Evolutionary conservation across 2,329 filamentous ascomycete species (phyloP).

Genomic region (Fusarium temperatum): DNA sequence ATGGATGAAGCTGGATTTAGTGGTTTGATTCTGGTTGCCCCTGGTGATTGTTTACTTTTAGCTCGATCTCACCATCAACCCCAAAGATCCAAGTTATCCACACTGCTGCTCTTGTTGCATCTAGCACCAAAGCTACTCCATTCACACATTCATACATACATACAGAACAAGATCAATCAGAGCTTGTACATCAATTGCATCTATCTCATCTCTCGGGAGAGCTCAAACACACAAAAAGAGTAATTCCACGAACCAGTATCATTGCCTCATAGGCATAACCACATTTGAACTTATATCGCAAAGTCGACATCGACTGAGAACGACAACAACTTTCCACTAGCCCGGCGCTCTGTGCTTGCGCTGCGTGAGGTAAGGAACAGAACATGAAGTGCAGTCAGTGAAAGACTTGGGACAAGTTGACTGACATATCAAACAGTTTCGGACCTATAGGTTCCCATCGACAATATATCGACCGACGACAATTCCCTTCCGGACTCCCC

Average conservation of each 20-base stretch:
- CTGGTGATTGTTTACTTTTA: constrained; percentile 24
- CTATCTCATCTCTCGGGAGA: constrained; percentile 18
- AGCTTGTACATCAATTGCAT: constrained; percentile 17
- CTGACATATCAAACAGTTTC: constrained; percentile 48
- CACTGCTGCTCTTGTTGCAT: constrained; percentile 33
- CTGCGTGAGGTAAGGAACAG: constrained; percentile 75
- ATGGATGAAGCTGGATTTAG: constrained; percentile 19
- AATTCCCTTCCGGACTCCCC: constrained; percentile 71
- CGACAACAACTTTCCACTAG: constrained; percentile 56
- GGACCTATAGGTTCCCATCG: constrained; percentile 60
- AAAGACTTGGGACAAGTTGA: background rate
- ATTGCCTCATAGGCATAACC: constrained; percentile 46
- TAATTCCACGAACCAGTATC: constrained; percentile 26
- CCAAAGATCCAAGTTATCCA: constrained; percentile 31
- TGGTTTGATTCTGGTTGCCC: constrained; percentile 15
- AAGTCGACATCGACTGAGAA: constrained; percentile 61
- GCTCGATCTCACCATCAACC: constrained; percentile 21
- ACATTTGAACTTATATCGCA: constrained; percentile 34
- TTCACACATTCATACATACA: constrained; percentile 7
- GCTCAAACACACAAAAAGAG: constrained; percentile 22
- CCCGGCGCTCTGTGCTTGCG: constrained; percentile 84
- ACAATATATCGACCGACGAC: constrained; percentile 62
- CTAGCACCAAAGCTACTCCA: constrained; percentile 34
- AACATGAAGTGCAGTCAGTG: background rate
- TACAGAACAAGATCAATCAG: constrained; percentile 19